These are phyloP conservation scores for Parietaria judaica DNA, from an alignment of 306 rosid genomes.

Conservation along the genomic window DNA sequence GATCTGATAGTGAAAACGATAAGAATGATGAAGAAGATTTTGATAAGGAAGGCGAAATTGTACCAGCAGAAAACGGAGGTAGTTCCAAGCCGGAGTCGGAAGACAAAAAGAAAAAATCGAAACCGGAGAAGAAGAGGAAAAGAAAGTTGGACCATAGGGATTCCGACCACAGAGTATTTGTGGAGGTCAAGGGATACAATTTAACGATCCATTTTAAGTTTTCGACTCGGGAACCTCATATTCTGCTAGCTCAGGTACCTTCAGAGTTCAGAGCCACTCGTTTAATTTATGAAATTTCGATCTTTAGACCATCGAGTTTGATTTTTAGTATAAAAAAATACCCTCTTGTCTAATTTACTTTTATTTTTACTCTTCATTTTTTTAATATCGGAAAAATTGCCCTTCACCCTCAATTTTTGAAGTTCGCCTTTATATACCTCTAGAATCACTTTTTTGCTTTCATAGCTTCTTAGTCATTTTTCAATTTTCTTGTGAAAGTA, in stretches of 20 bases:
- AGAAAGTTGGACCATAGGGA: constrained; percentile 18
- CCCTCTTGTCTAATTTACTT: no score
- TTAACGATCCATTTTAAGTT: constrained; percentile 70
- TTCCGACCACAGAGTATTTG: constrained; percentile 42
- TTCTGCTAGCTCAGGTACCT: constrained; percentile 74
- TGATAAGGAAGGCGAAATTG: constrained; percentile 25
- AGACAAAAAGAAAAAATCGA: constrained; percentile 21
- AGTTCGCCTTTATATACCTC: no score
- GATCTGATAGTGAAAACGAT: constrained; percentile 32
- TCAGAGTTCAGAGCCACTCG: not conserved
- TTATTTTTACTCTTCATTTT: no score
- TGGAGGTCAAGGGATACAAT: constrained; percentile 43
- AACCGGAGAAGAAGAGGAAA: constrained; percentile 16
- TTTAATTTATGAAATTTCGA: no score
- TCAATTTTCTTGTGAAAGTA: no score
- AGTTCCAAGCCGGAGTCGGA: constrained; percentile 14
- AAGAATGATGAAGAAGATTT: constrained; percentile 32
- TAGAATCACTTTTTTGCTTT: no score
- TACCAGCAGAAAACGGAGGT: constrained; percentile 12
- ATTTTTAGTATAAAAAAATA: no score
- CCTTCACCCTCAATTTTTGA: no score
- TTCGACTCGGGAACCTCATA: constrained; percentile 42
- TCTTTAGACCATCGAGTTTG: no score
- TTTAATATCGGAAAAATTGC: no score
- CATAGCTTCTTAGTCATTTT: no score